Percentiles rank a stretch among this genome's conserved stretches.
Conservation (phyloP, 164 flowering plant species). For the Tetrastigma voinierianum region DNA sequence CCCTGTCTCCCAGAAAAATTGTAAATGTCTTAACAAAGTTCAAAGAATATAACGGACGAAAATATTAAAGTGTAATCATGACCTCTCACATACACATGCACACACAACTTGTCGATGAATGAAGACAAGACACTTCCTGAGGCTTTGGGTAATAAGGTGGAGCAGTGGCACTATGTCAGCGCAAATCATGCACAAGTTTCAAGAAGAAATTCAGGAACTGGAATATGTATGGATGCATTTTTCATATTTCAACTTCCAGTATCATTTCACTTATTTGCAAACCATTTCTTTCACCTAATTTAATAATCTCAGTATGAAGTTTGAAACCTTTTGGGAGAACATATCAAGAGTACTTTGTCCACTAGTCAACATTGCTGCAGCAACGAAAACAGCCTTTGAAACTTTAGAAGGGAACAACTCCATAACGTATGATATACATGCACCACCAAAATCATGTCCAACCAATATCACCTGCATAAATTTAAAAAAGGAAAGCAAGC, state of each 20-base stretch:
- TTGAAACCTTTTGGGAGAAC: slow-evolving; percentile 67
- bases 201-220: background rate
- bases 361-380: slow-evolving; percentile 74
- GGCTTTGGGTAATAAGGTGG: too few relatives aligned
- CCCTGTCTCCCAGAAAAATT: too few relatives aligned
- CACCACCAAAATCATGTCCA: slow-evolving; percentile 95
- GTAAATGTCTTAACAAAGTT: too few relatives aligned
- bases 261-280: too few relatives aligned
- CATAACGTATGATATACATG: slow-evolving; percentile 84
- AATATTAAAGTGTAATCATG: too few relatives aligned
- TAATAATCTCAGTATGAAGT: background rate
- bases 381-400: slow-evolving; percentile 77
- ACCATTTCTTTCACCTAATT: background rate
- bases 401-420: slow-evolving; percentile 70
- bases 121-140: too few relatives aligned
- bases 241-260: too few relatives aligned
- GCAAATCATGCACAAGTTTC: background rate
- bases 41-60: too few relatives aligned
- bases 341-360: slow-evolving; percentile 78
- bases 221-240: too few relatives aligned
- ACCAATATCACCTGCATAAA: slow-evolving; percentile 81
- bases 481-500: background rate
- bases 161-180: background rate
- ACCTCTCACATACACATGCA: too few relatives aligned
- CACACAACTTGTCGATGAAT: too few relatives aligned